Percentiles rank a stretch among this genome's conserved stretches.
phyloP scores from a whole-genome alignment of 2,329 filamentous ascomycete species.

The Monilinia aucupariae region DNA sequence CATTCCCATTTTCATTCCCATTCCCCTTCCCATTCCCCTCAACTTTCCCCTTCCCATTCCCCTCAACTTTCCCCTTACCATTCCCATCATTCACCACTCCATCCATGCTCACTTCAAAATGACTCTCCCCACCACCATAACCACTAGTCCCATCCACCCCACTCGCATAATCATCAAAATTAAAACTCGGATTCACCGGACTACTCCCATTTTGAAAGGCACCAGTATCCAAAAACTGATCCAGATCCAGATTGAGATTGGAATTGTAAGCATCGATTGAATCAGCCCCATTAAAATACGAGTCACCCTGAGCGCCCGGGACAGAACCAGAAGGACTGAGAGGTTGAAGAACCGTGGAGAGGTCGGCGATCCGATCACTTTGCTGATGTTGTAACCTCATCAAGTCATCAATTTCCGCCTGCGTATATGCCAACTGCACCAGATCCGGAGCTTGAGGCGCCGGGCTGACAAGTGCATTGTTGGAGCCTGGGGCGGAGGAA shows the following conservation, averaged over 20 bases:
- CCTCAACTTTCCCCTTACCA: no score
- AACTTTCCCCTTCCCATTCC: constrained; percentile 6
- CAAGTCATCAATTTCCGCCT: constrained; percentile 72
- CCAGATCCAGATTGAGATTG: constrained; percentile 44
- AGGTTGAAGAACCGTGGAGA: constrained; percentile 69
- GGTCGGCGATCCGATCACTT: constrained; percentile 66
- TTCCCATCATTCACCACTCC: constrained; percentile 22
- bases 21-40: background rate
- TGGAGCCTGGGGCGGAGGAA: constrained; percentile 28
- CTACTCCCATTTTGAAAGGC: constrained; percentile 38
- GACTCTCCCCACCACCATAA: constrained; percentile 22
- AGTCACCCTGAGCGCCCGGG: constrained; percentile 54
- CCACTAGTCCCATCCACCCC: constrained; percentile 2
- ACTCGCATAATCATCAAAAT: constrained; percentile 23
- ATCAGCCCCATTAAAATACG: constrained; percentile 33
- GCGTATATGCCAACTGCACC: constrained; percentile 60
- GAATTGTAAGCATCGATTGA: constrained; percentile 35
- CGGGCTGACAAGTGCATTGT: constrained; percentile 33
- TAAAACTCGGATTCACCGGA: constrained; percentile 24
- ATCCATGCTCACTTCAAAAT: constrained; percentile 33
- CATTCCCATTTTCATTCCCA: constrained; percentile 15
- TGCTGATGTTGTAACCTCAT: constrained; percentile 76
- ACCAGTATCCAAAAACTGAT: constrained; percentile 44
- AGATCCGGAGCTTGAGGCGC: constrained; percentile 43
- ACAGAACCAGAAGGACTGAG: constrained; percentile 75